Evolutionary conservation across 148 eudicot genomes (phyloP), one percentile per base, ranked within the genome.

Genomic region (Beta vulgaris): DNA sequence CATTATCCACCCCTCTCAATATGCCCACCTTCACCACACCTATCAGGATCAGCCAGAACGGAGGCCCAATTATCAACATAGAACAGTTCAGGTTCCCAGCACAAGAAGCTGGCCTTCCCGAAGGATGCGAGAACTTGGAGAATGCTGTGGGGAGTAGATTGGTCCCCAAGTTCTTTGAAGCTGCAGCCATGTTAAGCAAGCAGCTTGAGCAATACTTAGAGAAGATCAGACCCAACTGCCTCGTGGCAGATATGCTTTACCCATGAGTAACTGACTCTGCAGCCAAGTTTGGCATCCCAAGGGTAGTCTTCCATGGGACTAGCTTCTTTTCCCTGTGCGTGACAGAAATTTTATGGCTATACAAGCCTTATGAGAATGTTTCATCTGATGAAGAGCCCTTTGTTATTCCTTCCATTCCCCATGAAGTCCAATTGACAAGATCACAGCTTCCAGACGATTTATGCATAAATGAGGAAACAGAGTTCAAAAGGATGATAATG

Each of bases 121-220:
- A n/a, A n/a, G n/a, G n/a, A n/a, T n/a, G n/a, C n/a, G n/a, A n/a
- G n/a, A n/a, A n/a, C n/a, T n/a, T n/a, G n/a, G n/a, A n/a, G n/a
- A n/a, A n/a, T n/a, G n/a, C n/a, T n/a, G n/a, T n/a, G n/a, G n/a
- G n/a, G n/a, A n/a, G n/a, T n/a, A n/a, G n/a, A n/a, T n/a, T n/a
- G n/a, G n/a, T n/a, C n/a, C n/a, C n/a, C n/a, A n/a, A n/a, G n/a
- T n/a, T n/a, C n/a, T n/a, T n/a, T n/a, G n/a, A n/a, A n/a, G n/a
- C n/a, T n/a, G n/a, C n/a, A n/a, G n/a, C n/a, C n/a, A n/a, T n/a
- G n/a, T n/a, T n/a, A n/a, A n/a, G n/a, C n/a, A 76, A 76, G 43
- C 88, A 77, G 2, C 71, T 86, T 4, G 92, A 81, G 64, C 43
- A 77, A 5, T 68, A 86, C 60, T 57, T 89, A 11, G 35, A 83